These are phyloP conservation scores for Periconia sp. DNA, from an alignment of 2,329 filamentous ascomycete species.

Conservation along the genomic window DNA sequence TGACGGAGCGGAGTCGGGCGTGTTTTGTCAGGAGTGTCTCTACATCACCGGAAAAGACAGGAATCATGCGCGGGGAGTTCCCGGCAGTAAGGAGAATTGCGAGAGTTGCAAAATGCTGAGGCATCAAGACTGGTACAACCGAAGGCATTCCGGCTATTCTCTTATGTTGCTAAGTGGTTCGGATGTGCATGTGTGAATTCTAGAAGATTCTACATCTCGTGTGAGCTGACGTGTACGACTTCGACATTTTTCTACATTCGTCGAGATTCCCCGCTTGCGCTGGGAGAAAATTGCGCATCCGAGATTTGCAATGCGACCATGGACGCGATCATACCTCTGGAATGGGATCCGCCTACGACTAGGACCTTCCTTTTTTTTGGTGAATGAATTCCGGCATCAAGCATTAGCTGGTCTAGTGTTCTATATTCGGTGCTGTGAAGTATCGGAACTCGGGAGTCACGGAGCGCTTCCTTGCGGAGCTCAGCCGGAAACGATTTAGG, in stretches of 20 bases:
- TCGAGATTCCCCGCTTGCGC: background rate
- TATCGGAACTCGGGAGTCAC: conserved; percentile 29
- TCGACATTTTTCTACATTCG: conserved; percentile 28
- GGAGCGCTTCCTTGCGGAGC: too few species aligned
- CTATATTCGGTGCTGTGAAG: conserved; percentile 74
- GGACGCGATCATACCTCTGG: conserved; percentile 74
- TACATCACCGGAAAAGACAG: too few species aligned
- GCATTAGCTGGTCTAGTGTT: conserved; percentile 46
- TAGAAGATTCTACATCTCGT: too few species aligned
- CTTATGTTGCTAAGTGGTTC: too few species aligned
- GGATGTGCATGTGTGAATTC: too few species aligned
- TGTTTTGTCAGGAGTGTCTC: too few species aligned
- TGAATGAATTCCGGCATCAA: conserved; percentile 29
- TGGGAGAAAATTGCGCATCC: conserved; percentile 61
- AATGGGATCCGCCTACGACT: conserved; percentile 79
- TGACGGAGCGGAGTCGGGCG: too few species aligned
- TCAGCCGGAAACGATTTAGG: conserved; percentile 39
- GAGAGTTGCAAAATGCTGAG: too few species aligned
- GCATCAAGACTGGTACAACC: too few species aligned
- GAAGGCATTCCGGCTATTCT: too few species aligned
- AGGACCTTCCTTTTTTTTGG: conserved; percentile 51
- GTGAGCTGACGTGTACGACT: conserved; percentile 70
- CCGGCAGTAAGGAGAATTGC: too few species aligned
- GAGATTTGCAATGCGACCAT: conserved; percentile 73
- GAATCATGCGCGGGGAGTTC: too few species aligned